Conservation (phyloP, 2,329 filamentous ascomycete genomes). For the Aspergillus japonicus region DNA sequence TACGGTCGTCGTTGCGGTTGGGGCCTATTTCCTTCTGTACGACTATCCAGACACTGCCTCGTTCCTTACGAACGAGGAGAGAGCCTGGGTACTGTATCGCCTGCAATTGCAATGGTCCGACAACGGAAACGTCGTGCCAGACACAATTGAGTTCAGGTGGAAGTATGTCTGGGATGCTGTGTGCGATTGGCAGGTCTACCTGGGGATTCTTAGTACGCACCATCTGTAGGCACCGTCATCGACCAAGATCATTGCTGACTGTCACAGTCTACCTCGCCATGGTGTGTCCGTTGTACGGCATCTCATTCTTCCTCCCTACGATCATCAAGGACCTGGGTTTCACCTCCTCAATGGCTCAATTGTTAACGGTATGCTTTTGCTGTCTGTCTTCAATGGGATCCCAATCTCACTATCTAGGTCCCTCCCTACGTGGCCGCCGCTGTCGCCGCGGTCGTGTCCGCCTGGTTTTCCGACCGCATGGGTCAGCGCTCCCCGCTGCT, state of each 20-base stretch:
- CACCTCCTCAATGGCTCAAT: constrained; percentile 39
- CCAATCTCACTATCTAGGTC: not conserved
- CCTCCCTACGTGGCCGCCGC: constrained; percentile 38
- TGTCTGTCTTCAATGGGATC: not conserved
- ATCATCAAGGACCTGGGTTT: constrained; percentile 46
- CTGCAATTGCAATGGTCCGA: constrained; percentile 36
- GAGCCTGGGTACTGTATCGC: constrained; percentile 38
- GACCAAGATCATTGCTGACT: not conserved
- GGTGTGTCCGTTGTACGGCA: constrained; percentile 43
- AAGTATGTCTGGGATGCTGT: constrained; percentile 43
- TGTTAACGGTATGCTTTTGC: constrained; percentile 41
- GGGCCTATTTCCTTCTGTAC: constrained; percentile 47
- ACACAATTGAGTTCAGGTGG: constrained; percentile 35
- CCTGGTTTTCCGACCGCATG: constrained; percentile 58
- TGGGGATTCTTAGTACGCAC: constrained; percentile 36
- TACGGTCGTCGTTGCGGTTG: constrained; percentile 44
- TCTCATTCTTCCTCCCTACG: constrained; percentile 41
- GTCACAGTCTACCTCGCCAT: constrained; percentile 43
- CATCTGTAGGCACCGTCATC: constrained; percentile 5
- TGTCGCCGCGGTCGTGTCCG: constrained; percentile 42
- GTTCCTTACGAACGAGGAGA: constrained; percentile 44
- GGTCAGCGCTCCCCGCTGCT: constrained; percentile 58
- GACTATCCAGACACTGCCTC: constrained; percentile 47
- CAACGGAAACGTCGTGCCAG: constrained; percentile 26
- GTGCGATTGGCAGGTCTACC: constrained; percentile 44